A percentile compares a stretch with the other conserved stretches of the same genome.
These are phyloP conservation scores for Fusarium albidum DNA, from an alignment of 2,329 filamentous ascomycete genomes.

Conservation along the genomic window DNA sequence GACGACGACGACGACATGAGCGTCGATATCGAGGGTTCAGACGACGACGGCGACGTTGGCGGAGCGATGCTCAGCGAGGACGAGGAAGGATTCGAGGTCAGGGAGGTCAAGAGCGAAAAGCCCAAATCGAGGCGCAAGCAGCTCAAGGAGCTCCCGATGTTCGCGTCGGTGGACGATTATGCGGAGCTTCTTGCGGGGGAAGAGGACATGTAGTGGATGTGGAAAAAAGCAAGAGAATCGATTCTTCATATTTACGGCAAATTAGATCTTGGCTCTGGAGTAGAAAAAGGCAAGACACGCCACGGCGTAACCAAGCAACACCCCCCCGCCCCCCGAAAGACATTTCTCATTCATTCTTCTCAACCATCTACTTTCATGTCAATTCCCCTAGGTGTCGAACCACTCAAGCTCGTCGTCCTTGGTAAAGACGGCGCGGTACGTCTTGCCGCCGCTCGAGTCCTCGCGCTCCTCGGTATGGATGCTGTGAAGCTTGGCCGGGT, in stretches of 20 bases:
- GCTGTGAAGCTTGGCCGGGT: constrained; percentile 82
- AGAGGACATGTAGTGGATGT: constrained; percentile 55
- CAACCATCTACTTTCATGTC: too few species aligned
- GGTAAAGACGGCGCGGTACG: constrained; percentile 91
- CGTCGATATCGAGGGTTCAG: constrained; percentile 50
- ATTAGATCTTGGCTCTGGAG: constrained; percentile 25
- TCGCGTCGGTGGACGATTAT: constrained; percentile 94
- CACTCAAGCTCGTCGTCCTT: constrained; percentile 86
- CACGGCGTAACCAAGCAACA: too few species aligned
- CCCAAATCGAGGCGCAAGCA: constrained; percentile 74
- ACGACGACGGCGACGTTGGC: constrained; percentile 55
- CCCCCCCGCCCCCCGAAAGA: constrained; percentile 9
- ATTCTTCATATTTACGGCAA: constrained; percentile 25
- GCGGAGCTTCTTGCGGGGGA: constrained; percentile 82
- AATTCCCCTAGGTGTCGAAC: constrained; percentile 57
- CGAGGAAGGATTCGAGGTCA: constrained; percentile 61
- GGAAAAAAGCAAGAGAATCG: constrained; percentile 18
- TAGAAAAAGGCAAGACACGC: constrained; percentile 28
- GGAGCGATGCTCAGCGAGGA: constrained; percentile 52
- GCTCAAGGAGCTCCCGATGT: constrained; percentile 88
- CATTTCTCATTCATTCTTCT: constrained; percentile 18
- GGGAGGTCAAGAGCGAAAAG: constrained; percentile 65
- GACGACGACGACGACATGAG: constrained; percentile 54
- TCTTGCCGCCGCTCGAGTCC: constrained; percentile 85
- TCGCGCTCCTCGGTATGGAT: constrained; percentile 97